These are phyloP conservation scores for Coemansia sp. DNA, from an alignment of 192 early-diverging fungal species.

Conservation along the genomic window DNA sequence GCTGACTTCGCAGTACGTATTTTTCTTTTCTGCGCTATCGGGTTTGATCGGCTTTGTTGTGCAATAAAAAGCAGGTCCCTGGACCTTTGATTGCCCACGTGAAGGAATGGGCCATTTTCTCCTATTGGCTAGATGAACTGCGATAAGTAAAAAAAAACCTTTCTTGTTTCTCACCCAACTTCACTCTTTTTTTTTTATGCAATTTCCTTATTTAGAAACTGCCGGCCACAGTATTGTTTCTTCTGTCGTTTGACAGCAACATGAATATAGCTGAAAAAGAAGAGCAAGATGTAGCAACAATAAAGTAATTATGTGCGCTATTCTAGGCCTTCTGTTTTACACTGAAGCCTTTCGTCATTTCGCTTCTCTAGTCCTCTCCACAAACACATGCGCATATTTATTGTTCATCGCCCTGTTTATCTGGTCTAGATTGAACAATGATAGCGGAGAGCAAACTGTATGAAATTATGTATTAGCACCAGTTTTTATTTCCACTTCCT, in stretches of 20 bases:
- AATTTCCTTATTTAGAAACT: neutral
- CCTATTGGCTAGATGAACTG: constrained; percentile 1
- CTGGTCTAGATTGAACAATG: too few relatives aligned
- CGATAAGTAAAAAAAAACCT: neutral
- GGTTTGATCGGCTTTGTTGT: neutral
- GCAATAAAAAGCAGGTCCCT: neutral
- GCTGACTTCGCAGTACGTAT: neutral
- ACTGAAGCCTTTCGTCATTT: too few relatives aligned
- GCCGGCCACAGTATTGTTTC: neutral
- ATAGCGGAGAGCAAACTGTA: too few relatives aligned
- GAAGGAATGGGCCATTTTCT: neutral
- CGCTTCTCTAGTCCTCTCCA: too few relatives aligned
- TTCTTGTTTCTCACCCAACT: neutral
- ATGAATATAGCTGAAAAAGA: too few relatives aligned
- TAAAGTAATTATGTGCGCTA: too few relatives aligned
- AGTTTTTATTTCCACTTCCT: too few relatives aligned
- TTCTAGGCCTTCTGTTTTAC: too few relatives aligned
- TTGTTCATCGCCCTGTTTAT: too few relatives aligned
- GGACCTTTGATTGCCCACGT: neutral
- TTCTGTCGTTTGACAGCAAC: neutral
- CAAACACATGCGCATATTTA: too few relatives aligned
- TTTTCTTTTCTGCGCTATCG: neutral
- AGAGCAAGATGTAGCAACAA: too few relatives aligned
- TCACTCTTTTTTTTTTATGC: neutral
- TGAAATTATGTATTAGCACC: too few relatives aligned